These are phyloP conservation scores for Gossypium gossypioides DNA, from an alignment of 441 rosid genomes.

Conservation along the genomic window DNA sequence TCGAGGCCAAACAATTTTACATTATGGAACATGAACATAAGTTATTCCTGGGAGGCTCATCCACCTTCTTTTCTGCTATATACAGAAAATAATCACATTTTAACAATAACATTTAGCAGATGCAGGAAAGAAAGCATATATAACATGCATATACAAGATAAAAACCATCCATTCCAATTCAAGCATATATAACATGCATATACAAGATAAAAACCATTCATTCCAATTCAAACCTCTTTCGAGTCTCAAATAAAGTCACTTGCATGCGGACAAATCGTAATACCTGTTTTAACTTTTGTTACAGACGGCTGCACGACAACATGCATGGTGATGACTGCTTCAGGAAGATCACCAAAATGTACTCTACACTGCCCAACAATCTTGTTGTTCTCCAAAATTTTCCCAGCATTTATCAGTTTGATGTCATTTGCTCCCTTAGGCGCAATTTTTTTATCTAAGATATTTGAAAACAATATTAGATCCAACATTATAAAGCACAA, in stretches of 20 bases:
- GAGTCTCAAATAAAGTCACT: not conserved
- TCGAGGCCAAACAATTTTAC: slow-evolving; percentile 19
- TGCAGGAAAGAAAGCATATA: not conserved
- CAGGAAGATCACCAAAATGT: slow-evolving; percentile 69
- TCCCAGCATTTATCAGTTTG: slow-evolving; percentile 77
- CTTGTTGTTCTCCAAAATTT: slow-evolving; percentile 72
- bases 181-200: not conserved
- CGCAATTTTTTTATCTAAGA: slow-evolving; percentile 52
- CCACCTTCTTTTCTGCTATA: slow-evolving; percentile 52
- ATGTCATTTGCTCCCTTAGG: slow-evolving; percentile 72
- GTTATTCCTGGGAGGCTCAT: slow-evolving; percentile 38
- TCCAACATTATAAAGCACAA: not conserved
- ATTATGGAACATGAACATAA: slow-evolving; percentile 48
- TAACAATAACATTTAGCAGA: not conserved
- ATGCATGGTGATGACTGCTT: slow-evolving; percentile 77
- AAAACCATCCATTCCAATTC: not conserved
- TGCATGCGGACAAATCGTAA: not conserved
- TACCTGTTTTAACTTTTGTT: slow-evolving; percentile 73
- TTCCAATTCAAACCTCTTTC: not conserved
- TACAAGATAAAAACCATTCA: not conserved
- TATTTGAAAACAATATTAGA: slow-evolving; percentile 11
- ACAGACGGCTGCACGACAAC: slow-evolving; percentile 79
- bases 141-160: not conserved
- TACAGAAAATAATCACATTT: slow-evolving; percentile 3
- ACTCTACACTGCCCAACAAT: slow-evolving; percentile 75